Evolutionary conservation across 257 asterid species (phyloP), one percentile per base, ranked within the genome.

Genomic region (Rubia yunnanensis): DNA sequence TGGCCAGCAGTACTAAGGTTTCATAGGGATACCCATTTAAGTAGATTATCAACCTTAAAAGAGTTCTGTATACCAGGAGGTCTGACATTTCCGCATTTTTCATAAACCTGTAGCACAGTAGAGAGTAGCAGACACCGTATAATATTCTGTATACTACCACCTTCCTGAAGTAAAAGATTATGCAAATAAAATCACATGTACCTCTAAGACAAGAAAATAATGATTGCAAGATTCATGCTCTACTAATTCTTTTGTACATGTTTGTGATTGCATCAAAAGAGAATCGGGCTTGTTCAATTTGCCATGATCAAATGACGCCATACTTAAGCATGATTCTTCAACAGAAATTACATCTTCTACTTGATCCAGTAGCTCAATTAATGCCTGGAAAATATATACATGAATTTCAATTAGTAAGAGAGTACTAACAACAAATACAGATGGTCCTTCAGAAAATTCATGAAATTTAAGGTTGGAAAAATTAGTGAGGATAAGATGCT

Each of bases 351-450:
- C 96, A 77, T 86, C 95, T 80, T 86, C 95, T 41, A 92, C 99
- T 87, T 92, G 83, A 83, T 92, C 99, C 79, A 92, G 73, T 63
- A 89, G 92, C 73, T 92, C 99, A 56, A 92, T 87, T 74, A 92
- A 76, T 67, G 95, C 96, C 97, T 92, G 85, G 41, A 5, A 68
- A 13, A 60, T 15, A 54, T 20, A 34, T 64, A 32, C n/a, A 64
- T 34, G 35, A 28, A 23, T 41, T 24, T 54, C 17, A 41, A 35
- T 11, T 7, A 60, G 41, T 46, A 5, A 41, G 39, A 26, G 22
- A 7, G 9, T 48, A 20, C 20, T 26, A 18, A 32, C 18, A 31
- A 17, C 48, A 18, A 8, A 38, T 13, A 7, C 10, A 53, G 24
- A 23, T 60, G 31, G 64, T 23, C 60, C 24, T 18, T 44, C 44